A percentile compares a stretch with the other conserved stretches of the same genome.
Evolutionary conservation across 352 stramenopile genomes (phyloP).

Genomic region (Phytophthora citrophthora): DNA sequence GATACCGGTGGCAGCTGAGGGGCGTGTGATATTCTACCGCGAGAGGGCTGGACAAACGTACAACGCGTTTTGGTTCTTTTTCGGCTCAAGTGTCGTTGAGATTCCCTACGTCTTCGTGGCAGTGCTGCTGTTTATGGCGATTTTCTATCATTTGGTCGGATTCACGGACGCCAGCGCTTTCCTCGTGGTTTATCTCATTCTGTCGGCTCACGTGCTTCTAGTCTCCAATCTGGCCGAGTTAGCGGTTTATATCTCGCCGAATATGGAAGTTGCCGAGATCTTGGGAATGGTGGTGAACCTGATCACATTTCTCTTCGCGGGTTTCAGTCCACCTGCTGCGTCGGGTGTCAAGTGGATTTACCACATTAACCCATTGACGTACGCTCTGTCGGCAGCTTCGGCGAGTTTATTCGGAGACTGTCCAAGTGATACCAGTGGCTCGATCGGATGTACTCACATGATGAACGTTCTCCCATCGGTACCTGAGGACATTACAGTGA

Average conservation of each 20-base stretch:
- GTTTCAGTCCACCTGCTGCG: conserved; percentile 43
- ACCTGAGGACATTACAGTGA: conserved; percentile 8
- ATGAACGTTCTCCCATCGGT: conserved; percentile 5
- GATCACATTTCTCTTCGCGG: conserved; percentile 39
- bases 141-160: conserved; percentile 18
- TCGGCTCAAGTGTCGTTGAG: conserved; percentile 11
- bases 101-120: conserved; percentile 8
- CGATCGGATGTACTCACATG: conserved; percentile 16
- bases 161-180: conserved; percentile 25
- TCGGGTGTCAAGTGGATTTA: conserved; percentile 31
- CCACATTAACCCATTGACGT: conserved; percentile 38
- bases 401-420: conserved; percentile 42
- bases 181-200: conserved; percentile 33
- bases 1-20: conserved; percentile 4
- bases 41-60: conserved; percentile 18
- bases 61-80: conserved; percentile 24
- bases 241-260: conserved; percentile 37
- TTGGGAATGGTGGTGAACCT: conserved; percentile 39
- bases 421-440: not conserved
- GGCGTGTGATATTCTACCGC: conserved; percentile 14
- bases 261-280: conserved; percentile 31
- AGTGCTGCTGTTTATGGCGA: conserved; percentile 9
- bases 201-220: conserved; percentile 29
- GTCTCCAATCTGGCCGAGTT: conserved; percentile 33
- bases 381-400: conserved; percentile 39